Conservation (phyloP, 148 eudicot genomes). For the Rhododendron griersonianum region DNA sequence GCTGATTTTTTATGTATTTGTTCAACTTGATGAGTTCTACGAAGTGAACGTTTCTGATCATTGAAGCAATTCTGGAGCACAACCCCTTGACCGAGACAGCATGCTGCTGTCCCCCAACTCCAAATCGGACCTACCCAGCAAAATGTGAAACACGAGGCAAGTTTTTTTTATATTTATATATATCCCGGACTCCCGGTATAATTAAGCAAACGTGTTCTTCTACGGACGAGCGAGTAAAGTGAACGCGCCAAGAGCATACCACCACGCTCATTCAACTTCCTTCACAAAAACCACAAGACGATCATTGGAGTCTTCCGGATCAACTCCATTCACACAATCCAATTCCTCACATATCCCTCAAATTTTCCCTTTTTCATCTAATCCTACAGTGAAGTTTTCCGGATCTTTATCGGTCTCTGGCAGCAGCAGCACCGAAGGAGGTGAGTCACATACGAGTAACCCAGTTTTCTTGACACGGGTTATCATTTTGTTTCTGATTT, state of each 20-base stretch:
- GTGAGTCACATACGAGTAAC: not conserved
- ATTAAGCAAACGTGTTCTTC: not conserved
- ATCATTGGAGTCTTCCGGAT: not conserved
- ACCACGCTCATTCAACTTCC: not conserved
- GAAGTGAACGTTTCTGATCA: no score
- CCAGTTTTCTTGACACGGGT: not conserved
- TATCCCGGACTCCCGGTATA: no score
- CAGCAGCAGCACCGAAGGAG: not conserved
- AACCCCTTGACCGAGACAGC: no score
- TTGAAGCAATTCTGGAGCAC: no score
- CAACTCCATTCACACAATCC: not conserved
- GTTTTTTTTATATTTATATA: no score
- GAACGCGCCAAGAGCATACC: not conserved
- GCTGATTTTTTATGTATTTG: no score
- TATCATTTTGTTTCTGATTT: not conserved
- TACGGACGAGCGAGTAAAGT: not conserved
- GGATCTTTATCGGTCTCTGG: not conserved
- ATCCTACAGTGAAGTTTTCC: not conserved
- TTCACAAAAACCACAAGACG: not conserved
- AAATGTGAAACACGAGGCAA: no score
- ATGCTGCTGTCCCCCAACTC: no score
- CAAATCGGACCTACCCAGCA: no score
- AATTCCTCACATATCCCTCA: not conserved
- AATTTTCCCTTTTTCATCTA: not conserved
- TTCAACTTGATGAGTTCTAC: no score